Conservation (phyloP, 2,329 filamentous ascomycete genomes). For the Metarhizium humberi region DNA sequence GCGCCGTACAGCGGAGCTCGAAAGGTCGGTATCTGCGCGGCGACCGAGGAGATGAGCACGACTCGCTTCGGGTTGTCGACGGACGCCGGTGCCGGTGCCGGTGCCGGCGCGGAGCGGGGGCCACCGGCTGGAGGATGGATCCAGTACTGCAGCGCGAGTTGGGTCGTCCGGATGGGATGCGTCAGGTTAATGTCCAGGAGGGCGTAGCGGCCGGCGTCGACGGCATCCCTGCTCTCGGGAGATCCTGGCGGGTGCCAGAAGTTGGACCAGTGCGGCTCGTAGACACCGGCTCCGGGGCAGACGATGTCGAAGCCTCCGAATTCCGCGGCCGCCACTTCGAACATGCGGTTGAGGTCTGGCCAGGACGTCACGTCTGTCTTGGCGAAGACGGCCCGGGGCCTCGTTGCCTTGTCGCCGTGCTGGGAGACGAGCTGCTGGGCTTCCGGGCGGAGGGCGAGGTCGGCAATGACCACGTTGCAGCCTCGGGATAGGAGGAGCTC, state of each 20-base stretch:
- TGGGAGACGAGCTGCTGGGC: constrained; percentile 23
- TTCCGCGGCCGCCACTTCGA: constrained; percentile 20
- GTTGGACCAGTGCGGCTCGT: constrained; percentile 32
- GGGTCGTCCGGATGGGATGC: constrained; percentile 30
- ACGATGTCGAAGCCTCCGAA: constrained; percentile 32
- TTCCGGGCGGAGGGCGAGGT: constrained; percentile 29
- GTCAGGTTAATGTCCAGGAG: constrained; percentile 31
- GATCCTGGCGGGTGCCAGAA: constrained; percentile 34
- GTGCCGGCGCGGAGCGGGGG: background rate
- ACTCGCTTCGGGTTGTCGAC: constrained; percentile 24
- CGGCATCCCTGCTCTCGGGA: constrained; percentile 19
- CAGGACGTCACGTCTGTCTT: constrained; percentile 35
- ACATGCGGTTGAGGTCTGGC: constrained; percentile 26
- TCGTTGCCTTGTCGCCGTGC: constrained; percentile 9
- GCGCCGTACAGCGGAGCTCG: constrained; percentile 28
- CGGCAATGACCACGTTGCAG: constrained; percentile 37
- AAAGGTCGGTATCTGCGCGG: constrained; percentile 24
- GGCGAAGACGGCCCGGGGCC: constrained; percentile 28
- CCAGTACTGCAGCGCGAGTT: constrained; percentile 30
- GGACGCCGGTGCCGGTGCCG: constrained; percentile 2
- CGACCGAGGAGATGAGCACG: constrained; percentile 28
- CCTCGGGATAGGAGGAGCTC: constrained; percentile 27
- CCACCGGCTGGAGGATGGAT: constrained; percentile 14
- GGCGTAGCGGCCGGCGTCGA: constrained; percentile 21
- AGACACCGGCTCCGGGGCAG: constrained; percentile 37